Conservation (phyloP, 2,329 filamentous ascomycete genomes). For the Penicillium sp. region DNA sequence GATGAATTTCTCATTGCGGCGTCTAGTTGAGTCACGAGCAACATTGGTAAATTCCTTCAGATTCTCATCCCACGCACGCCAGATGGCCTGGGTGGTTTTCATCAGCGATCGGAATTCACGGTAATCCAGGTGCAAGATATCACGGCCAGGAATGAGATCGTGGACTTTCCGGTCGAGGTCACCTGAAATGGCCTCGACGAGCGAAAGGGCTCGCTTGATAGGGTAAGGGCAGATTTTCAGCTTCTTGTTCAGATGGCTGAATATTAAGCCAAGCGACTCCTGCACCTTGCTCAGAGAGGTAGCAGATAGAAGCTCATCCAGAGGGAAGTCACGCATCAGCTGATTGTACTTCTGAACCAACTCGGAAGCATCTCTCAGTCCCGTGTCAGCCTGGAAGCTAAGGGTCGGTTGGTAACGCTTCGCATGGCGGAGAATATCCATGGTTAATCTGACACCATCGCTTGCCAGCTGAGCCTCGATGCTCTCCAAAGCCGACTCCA, state of each 20-base stretch:
- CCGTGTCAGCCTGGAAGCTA: slow-evolving; percentile 94
- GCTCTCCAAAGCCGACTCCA: slow-evolving; percentile 88
- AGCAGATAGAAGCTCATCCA: slow-evolving; percentile 90
- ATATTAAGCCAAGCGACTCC: slow-evolving; percentile 85
- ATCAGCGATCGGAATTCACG: slow-evolving; percentile 85
- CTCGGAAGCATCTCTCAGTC: slow-evolving; percentile 91
- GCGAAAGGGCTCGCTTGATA: slow-evolving; percentile 80
- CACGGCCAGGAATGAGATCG: slow-evolving; percentile 76
- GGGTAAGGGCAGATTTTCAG: slow-evolving; percentile 94
- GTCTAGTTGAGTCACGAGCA: slow-evolving; percentile 87
- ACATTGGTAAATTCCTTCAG: slow-evolving; percentile 98
- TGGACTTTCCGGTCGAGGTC: slow-evolving; percentile 88
- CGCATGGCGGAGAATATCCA: slow-evolving; percentile 93
- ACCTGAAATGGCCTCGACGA: slow-evolving; percentile 95
- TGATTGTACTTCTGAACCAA: slow-evolving; percentile 98
- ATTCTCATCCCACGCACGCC: slow-evolving; percentile 90
- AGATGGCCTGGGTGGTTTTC: slow-evolving; percentile 79
- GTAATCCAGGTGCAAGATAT: slow-evolving; percentile 89
- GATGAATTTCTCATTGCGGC: slow-evolving; percentile 96
- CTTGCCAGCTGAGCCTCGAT: slow-evolving; percentile 87
- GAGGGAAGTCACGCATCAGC: slow-evolving; percentile 94
- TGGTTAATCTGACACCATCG: slow-evolving; percentile 82
- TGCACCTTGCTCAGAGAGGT: slow-evolving; percentile 85
- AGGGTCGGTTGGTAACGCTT: slow-evolving; percentile 98
- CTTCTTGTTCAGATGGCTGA: slow-evolving; percentile 95